phyloP scores from a whole-genome alignment of 352 stramenopile species.

The Globisporangium polare region DNA sequence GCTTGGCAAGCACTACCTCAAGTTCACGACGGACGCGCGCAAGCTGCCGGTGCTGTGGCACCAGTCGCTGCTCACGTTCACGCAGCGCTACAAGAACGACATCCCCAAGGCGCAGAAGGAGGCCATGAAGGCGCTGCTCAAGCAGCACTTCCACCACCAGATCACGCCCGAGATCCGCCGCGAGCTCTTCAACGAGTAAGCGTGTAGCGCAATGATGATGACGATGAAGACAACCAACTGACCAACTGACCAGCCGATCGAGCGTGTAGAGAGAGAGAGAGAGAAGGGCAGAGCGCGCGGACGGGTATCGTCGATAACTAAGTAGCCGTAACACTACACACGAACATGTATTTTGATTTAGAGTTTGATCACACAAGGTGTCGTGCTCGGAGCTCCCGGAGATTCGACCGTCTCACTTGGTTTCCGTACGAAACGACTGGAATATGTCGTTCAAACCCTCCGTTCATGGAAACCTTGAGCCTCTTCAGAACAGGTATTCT shows the following conservation, averaged over 20 bases:
- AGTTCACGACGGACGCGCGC: constrained; percentile 87
- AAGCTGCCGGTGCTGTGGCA: constrained; percentile 98
- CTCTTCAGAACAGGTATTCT: not conserved
- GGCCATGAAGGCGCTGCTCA: constrained; percentile 90
- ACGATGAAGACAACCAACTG: too few species aligned
- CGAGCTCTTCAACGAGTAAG: constrained; percentile 90
- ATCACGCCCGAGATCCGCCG: constrained; percentile 98
- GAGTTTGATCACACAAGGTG: not conserved
- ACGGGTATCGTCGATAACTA: not conserved
- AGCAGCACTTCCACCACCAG: constrained; percentile 92
- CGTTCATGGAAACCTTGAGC: not conserved
- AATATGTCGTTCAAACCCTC: not conserved
- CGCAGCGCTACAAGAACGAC: constrained; percentile 98
- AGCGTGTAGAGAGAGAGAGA: not conserved
- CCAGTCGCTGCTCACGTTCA: constrained; percentile 97
- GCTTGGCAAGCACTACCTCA: constrained; percentile 95
- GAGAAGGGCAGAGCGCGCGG: not conserved
- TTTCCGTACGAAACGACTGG: not conserved
- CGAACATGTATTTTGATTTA: constrained; percentile 10
- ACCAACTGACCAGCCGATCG: too few species aligned
- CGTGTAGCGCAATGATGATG: not conserved
- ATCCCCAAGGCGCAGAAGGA: constrained; percentile 94
- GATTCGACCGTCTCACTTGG: not conserved
- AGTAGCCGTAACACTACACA: constrained; percentile 1
- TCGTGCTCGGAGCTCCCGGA: not conserved